Evolutionary conservation across 257 asterid genomes (phyloP).

Genomic region (Eustoma russellianum): DNA sequence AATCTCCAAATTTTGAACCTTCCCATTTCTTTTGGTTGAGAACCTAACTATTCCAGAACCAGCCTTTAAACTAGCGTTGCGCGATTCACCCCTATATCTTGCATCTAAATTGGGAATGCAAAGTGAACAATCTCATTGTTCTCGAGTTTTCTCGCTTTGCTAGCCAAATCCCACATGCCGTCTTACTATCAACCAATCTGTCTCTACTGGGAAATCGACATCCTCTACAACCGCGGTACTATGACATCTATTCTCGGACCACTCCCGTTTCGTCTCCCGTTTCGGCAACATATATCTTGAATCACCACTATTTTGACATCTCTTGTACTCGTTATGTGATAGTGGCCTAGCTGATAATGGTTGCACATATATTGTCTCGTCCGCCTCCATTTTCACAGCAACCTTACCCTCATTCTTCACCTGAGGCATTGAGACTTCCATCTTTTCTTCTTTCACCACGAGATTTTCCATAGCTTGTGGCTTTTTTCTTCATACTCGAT

Average conservation of each 20-base stretch:
- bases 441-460: slow-evolving; percentile 1
- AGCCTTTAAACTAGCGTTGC: slow-evolving; percentile 36
- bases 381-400: slow-evolving; percentile 21
- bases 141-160: slow-evolving; percentile 69
- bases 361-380: slow-evolving; percentile 25
- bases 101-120: slow-evolving; percentile 30
- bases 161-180: slow-evolving; percentile 55
- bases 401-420: background rate
- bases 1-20: too few relatives aligned
- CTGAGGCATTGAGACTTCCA: background rate
- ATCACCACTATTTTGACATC: slow-evolving; percentile 6
- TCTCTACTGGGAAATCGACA: slow-evolving; percentile 72
- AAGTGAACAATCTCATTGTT: slow-evolving; percentile 79
- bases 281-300: slow-evolving; percentile 5
- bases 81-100: slow-evolving; percentile 19
- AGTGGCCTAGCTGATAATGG: slow-evolving; percentile 43
- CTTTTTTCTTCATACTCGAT: too few relatives aligned
- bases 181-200: slow-evolving; percentile 75
- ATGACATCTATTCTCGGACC: slow-evolving; percentile 19
- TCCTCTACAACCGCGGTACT: slow-evolving; percentile 57
- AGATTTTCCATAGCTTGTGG: background rate
- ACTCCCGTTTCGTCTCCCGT: too few relatives aligned
- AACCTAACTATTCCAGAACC: slow-evolving; percentile 62
- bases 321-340: slow-evolving; percentile 26
- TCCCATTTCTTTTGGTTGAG: slow-evolving; percentile 70